Evolutionary conservation across 495 filamentous ascomycete species (phyloP), one percentile per base, ranked within the genome.

Genomic region (Wilcoxina mikolae): DNA sequence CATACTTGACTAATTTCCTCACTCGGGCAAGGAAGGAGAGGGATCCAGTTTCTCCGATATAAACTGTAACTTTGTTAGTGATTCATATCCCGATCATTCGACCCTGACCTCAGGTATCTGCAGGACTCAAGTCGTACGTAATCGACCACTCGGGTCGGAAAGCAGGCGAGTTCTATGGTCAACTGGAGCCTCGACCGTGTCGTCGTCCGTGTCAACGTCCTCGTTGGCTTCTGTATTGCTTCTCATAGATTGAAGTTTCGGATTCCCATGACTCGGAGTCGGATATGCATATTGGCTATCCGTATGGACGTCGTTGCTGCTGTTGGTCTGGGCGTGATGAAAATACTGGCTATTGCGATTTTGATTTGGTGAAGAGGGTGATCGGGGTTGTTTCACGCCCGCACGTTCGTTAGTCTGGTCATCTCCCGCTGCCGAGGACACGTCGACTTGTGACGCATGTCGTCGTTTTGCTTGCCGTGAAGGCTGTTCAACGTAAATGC

Each of bases 21-120:
- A 54, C 39, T 12, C 51, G 51, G 15, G 51, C 51, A 18, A 54
- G 51, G 22, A 54, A 54, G 11, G 38, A 44, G 3, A 54, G 51
- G 9, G 38, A 44, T 12, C 51, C 51, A 9, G 51, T 54, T 25
- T 54, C 51, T 1, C 51, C 51, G 24, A 54, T 54, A 25, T 54
- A 54, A 11, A 54, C 51, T 54, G 49, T 20, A 20, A 43, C 39
- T 4, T 43, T 20, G 39, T 43, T 18, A 43, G 39, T 20, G 20
- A 3, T 11, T 52, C 28, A 11, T 2, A 2, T 49, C 22, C 27
- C 24, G 22, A 46, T 11, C 43, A 46, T 20, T n/a, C n/a, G n/a
- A n/a, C n/a, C n/a, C n/a, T n/a, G n/a, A n/a, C n/a, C n/a, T n/a
- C n/a, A n/a, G n/a, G n/a, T n/a, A n/a, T n/a, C n/a, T n/a, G n/a